phyloP scores from a whole-genome alignment of 768 basidiomycete species.

The Coprinellus aureogranulatus region DNA sequence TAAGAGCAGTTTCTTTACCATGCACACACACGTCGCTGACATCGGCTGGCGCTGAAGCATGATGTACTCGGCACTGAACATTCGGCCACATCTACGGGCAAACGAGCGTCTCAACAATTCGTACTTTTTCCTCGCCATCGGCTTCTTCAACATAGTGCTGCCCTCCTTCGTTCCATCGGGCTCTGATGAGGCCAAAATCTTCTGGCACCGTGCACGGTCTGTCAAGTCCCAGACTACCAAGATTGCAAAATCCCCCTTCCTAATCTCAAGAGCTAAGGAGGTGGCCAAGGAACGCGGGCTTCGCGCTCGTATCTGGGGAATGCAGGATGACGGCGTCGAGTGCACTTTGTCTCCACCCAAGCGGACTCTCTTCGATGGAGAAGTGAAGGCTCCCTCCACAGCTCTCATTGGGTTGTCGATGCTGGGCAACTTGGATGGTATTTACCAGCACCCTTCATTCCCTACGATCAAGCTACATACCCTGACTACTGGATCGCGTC shows the following conservation, averaged over 20 bases:
- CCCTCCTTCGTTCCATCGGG: slow-evolving; percentile 65
- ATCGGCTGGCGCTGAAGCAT: slow-evolving; percentile 41
- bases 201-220: slow-evolving; percentile 72
- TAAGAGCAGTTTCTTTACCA: slow-evolving; percentile 22
- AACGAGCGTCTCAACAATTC: slow-evolving; percentile 50
- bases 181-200: slow-evolving; percentile 39
- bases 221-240: slow-evolving; percentile 67
- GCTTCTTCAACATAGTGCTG: slow-evolving; percentile 80
- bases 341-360: slow-evolving; percentile 31
- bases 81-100: slow-evolving; percentile 57
- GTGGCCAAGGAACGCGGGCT: slow-evolving; percentile 65
- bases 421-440: slow-evolving; percentile 81
- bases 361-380: slow-evolving; percentile 11
- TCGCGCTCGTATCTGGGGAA: slow-evolving; percentile 65
- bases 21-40: not conserved
- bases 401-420: slow-evolving; percentile 79
- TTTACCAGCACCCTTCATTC: slow-evolving; percentile 68
- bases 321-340: slow-evolving; percentile 63
- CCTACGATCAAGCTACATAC: slow-evolving; percentile 62
- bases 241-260: slow-evolving; percentile 63
- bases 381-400: slow-evolving; percentile 47
- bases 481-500: slow-evolving; percentile 82
- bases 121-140: slow-evolving; percentile 80
- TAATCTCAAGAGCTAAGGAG: slow-evolving; percentile 56
- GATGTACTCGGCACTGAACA: slow-evolving; percentile 85